Conservation (phyloP, 2,329 filamentous ascomycete species). For the Claviceps africana region DNA sequence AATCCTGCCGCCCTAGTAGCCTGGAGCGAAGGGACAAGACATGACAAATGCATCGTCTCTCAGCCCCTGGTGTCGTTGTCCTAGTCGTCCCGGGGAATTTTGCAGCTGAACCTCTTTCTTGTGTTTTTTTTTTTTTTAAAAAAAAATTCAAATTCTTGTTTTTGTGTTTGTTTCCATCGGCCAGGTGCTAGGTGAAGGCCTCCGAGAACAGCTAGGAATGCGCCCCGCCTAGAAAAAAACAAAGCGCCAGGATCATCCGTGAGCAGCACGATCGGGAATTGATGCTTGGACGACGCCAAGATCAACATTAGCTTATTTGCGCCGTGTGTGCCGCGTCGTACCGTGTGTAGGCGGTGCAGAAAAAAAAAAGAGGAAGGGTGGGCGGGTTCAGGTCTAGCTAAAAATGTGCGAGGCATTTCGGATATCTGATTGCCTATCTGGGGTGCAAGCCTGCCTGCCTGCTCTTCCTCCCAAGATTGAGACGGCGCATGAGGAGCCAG, state of each 20-base stretch:
- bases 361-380: too few species aligned
- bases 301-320: neutral
- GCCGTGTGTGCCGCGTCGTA: neutral
- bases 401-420: neutral
- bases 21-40: neutral
- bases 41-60: too few species aligned
- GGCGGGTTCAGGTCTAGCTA: too few species aligned
- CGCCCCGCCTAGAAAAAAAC: too few species aligned
- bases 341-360: neutral
- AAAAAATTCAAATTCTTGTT: too few species aligned
- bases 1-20: neutral
- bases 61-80: neutral
- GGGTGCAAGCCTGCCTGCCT: neutral
- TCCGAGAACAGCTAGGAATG: neutral
- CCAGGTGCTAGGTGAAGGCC: too few species aligned
- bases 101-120: too few species aligned
- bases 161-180: neutral
- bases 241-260: too few species aligned
- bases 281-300: neutral
- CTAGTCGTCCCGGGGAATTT: neutral
- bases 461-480: neutral
- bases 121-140: neutral
- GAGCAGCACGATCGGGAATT: neutral
- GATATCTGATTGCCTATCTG: neutral
- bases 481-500: neutral